Evolutionary conservation across 805 yeast species (phyloP).

Genomic region (Candida corydali): DNA sequence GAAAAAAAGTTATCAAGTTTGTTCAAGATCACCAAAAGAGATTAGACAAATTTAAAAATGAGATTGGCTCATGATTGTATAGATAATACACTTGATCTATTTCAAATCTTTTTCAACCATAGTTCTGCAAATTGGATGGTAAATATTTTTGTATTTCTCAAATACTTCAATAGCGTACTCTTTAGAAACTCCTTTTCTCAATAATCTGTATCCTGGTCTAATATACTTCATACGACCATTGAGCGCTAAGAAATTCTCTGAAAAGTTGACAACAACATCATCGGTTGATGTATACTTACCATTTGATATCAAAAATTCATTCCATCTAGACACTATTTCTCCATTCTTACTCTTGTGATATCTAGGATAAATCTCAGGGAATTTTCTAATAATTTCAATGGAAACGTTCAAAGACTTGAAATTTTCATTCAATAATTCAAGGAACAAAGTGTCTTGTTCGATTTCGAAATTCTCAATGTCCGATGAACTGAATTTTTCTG

Average conservation of each 20-base stretch:
- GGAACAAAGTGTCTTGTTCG: constrained; percentile 23
- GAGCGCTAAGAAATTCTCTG: constrained; percentile 26
- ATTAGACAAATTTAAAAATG: constrained; percentile 46
- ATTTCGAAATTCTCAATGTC: constrained; percentile 19
- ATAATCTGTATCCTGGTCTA: constrained; percentile 28
- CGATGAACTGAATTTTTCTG: constrained; percentile 8
- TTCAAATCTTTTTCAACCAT: constrained; percentile 22
- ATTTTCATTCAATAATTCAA: constrained; percentile 18
- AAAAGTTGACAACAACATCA: constrained; percentile 16
- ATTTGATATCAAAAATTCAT: constrained; percentile 19
- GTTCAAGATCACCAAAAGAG: constrained; percentile 58
- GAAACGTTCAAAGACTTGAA: constrained; percentile 10
- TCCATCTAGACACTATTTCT: constrained; percentile 22
- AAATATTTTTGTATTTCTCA: constrained; percentile 15
- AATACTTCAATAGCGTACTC: constrained; percentile 26
- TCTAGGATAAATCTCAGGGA: constrained; percentile 17
- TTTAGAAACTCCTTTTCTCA: constrained; percentile 17
- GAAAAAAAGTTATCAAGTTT: constrained; percentile 56
- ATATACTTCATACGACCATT: constrained; percentile 36
- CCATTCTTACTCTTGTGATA: constrained; percentile 19
- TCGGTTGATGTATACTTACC: constrained; percentile 15
- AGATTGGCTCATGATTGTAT: constrained; percentile 10
- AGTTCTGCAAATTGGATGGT: constrained; percentile 31
- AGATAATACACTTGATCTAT: background rate
- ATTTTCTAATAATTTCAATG: constrained; percentile 11